Percentiles rank a stretch among this genome's conserved stretches.
phyloP scores from a whole-genome alignment of 257 asterid genomes.

The Thymus mandschuricus region DNA sequence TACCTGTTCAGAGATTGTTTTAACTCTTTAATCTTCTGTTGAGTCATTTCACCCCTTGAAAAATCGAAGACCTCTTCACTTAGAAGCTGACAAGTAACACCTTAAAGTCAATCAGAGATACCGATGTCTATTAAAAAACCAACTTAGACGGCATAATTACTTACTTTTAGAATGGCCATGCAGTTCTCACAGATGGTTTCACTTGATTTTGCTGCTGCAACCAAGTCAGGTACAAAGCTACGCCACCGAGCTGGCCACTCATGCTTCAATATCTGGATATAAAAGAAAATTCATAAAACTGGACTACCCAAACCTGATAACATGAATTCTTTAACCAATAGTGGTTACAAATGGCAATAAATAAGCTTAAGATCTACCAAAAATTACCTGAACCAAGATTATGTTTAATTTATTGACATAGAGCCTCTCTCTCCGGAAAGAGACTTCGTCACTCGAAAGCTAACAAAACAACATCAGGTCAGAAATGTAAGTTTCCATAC shows the following conservation, averaged over 20 bases:
- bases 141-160: conserved; percentile 20
- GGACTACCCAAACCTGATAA: conserved; percentile 13
- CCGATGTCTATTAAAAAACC: conserved; percentile 21
- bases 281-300: conserved; percentile 11
- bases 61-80: conserved; percentile 99
- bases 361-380: conserved; percentile 19
- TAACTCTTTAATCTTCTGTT: conserved; percentile 94
- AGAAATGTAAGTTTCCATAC: conserved; percentile 18
- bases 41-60: conserved; percentile 99
- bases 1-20: conserved; percentile 95
- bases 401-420: conserved; percentile 87
- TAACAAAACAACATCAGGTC: conserved; percentile 35
- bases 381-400: conserved; percentile 89
- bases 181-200: conserved; percentile 98
- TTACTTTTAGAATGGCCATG: conserved; percentile 92
- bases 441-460: conserved; percentile 93
- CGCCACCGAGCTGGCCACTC: conserved; percentile 98
- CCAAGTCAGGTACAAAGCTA: conserved; percentile 94
- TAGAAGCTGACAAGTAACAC: conserved; percentile 68
- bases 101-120: conserved; percentile 28
- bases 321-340: conserved; percentile 11
- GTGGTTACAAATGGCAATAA: conserved; percentile 6
- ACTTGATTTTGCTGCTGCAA: conserved; percentile 94
- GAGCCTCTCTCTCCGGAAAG: conserved; percentile 87
- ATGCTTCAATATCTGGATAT: conserved; percentile 88